Base-by-base conservation (phyloP, 768 basidiomycete genomes). In the Leccinum longicurvipes region DNA sequence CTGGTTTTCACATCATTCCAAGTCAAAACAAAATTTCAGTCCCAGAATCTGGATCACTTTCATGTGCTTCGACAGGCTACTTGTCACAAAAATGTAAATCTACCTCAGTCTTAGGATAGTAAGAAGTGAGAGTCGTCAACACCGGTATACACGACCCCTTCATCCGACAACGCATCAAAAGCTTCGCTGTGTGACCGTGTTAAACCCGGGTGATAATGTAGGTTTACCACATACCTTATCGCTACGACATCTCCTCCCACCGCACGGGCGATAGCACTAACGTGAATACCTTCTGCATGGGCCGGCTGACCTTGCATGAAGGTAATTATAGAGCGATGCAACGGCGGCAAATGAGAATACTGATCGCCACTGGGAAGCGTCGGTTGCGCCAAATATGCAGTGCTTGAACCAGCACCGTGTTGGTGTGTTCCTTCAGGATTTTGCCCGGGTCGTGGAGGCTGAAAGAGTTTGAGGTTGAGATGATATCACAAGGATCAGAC, bases 61-160 rank as follows among this genome's bases (percentile, higher is more conserved):
- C n/a, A 4, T 36, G 17, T 10, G 36, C n/a, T n/a, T 36, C 36
- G 4, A n/a, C n/a, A 36, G 17, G 36, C 36, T 10, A 36, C 39
- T 41, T 19, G 8, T 19, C 39, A 17, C 39, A 19, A 19, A 41
- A 41, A 41, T 11, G 44, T n/a, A 45, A 10, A 21, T 45, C 14
- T 28, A 10, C 25, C 56, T 48, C 31, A 56, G 5, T 19, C 68
- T 64, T 78, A 50, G 82, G 82, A 45, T 9, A 88, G 67, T 32
- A 78, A 74, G 70, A 84, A 88, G 63, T 91, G 90, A n/a, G 81
- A 87, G 59, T 93, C 91, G 63, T 93, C 87, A 39, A 85, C 81
- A 1, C 91, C 91, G 52, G 82, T 87, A 70, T 82, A 98, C 54
- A 95, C 78, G 59, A 81, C 73, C 0, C 94, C 94, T 1, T 89